Percentiles rank a stretch among this genome's conserved stretches.
phyloP scores from a whole-genome alignment of 768 basidiomycete genomes.

The Russula olivacea region DNA sequence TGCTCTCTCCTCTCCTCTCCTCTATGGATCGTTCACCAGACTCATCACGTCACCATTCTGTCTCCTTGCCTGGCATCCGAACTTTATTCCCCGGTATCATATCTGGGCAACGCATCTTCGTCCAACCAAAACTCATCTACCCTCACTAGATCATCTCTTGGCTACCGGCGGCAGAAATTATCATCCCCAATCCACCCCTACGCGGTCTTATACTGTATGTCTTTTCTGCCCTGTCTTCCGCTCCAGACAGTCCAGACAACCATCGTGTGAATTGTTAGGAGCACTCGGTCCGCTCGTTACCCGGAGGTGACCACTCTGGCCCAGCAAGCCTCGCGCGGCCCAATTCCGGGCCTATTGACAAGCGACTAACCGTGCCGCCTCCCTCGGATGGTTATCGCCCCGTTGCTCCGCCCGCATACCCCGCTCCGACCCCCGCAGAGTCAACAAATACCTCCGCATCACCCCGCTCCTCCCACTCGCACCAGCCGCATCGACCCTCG shows the following conservation, averaged over 20 bases:
- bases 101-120: conserved; percentile 15
- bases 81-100: conserved; percentile 31
- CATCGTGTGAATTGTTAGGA: conserved; percentile 3
- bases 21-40: conserved; percentile 20
- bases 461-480: conserved; percentile 5
- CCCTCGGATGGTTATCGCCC: conserved; percentile 16
- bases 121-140: conserved; percentile 15
- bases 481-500: conserved; percentile 5
- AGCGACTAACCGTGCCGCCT: conserved; percentile 2
- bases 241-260: not conserved
- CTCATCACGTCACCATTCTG: conserved; percentile 12
- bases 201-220: conserved; percentile 5
- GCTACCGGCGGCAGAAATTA: conserved; percentile 14
- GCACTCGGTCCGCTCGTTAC: conserved; percentile 8
- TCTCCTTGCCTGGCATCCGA: conserved; percentile 30
- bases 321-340: not conserved
- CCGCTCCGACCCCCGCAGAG: not conserved
- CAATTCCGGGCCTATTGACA: conserved; percentile 10
- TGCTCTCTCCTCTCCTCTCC: not conserved
- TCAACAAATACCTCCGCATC: not conserved
- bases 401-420: not conserved
- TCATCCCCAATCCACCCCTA: conserved; percentile 2
- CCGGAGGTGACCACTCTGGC: conserved; percentile 1
- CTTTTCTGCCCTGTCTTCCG: not conserved
- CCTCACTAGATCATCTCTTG: conserved; percentile 22